Evolutionary conservation across 1,284 basidiomycete genomes (phyloP).

Genomic region (Marasmius fiardii): DNA sequence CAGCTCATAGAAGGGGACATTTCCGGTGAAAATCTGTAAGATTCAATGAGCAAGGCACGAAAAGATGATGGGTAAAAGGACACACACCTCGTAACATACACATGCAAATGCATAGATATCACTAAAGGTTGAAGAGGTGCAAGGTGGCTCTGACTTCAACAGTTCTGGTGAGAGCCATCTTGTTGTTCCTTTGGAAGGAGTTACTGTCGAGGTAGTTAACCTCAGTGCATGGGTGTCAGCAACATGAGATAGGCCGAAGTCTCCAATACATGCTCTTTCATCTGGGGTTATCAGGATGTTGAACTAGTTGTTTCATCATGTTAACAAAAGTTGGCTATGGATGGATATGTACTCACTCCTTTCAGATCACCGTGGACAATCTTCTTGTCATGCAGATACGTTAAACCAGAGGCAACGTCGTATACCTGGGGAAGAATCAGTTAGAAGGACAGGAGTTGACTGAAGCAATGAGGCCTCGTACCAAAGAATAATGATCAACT

Average conservation of each 20-base stretch:
- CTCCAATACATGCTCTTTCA: no score
- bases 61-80: neutral
- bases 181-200: neutral
- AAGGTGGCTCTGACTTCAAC: neutral
- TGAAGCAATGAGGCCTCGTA: neutral
- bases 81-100: no score
- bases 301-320: neutral
- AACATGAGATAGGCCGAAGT: neutral
- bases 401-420: neutral
- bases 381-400: neutral
- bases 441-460: neutral
- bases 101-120: neutral
- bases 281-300: no score
- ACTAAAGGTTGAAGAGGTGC: neutral
- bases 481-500: neutral
- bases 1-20: neutral
- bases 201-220: neutral
- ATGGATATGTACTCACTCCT: neutral
- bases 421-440: neutral
- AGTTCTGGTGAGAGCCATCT: no score
- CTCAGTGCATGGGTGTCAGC: neutral
- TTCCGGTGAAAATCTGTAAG: neutral
- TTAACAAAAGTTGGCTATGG: neutral
- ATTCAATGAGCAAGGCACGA: neutral
- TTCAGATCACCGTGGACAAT: neutral